Percentiles rank a stretch among this genome's conserved stretches.
phyloP scores from a whole-genome alignment of 805 yeast genomes.

The Hanseniaspora guilliermondii region DNA sequence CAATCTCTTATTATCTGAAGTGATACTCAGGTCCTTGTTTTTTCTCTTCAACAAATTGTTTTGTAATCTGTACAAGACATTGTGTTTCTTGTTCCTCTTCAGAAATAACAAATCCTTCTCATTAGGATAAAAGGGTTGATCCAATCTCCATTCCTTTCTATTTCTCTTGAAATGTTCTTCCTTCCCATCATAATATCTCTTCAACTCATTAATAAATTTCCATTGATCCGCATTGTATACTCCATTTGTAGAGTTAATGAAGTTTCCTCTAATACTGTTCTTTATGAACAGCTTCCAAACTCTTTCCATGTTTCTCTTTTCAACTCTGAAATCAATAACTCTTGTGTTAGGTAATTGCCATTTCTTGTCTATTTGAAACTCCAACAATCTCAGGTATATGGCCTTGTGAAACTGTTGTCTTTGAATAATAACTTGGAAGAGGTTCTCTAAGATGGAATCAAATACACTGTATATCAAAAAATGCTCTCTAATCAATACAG shows the following conservation, averaged over 20 bases:
- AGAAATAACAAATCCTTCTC: constrained; percentile 20
- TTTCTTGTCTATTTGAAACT: constrained; percentile 48
- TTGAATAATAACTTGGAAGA: constrained; percentile 20
- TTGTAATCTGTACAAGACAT: constrained; percentile 3
- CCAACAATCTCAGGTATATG: constrained; percentile 46
- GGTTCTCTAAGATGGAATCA: constrained; percentile 37
- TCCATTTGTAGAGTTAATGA: not conserved
- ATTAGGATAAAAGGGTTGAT: constrained; percentile 20
- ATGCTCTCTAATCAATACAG: constrained; percentile 33
- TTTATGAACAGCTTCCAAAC: constrained; percentile 29
- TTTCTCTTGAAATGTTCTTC: constrained; percentile 11
- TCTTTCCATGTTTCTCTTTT: constrained; percentile 53
- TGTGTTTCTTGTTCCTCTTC: not conserved
- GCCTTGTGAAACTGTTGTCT: constrained; percentile 49
- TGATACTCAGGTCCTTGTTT: not conserved
- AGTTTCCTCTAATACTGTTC: constrained; percentile 24
- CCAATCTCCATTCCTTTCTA: constrained; percentile 12
- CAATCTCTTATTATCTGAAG: not conserved
- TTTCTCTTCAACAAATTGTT: constrained; percentile 12
- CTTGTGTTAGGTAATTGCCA: constrained; percentile 35
- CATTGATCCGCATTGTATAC: constrained; percentile 12
- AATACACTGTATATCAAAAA: constrained; percentile 44
- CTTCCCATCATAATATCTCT: constrained; percentile 6
- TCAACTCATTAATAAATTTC: constrained; percentile 11
- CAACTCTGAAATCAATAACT: constrained; percentile 36